Evolutionary conservation across 805 yeast species (phyloP).

Genomic region (Brettanomyces naardenensis): DNA sequence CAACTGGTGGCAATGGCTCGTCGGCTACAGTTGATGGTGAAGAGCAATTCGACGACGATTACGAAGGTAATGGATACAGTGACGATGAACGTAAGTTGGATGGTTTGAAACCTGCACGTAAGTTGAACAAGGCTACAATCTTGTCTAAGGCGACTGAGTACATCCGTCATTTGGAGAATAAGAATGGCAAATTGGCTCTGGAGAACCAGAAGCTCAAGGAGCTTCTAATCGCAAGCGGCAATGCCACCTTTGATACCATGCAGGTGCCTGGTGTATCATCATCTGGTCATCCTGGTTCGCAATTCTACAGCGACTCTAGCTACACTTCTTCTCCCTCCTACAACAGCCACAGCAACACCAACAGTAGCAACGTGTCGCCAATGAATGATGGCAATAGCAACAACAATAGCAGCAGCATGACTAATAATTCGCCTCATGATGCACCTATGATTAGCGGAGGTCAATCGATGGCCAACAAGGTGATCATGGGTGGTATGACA

Average conservation of each 20-base stretch:
- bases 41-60: conserved; percentile 38
- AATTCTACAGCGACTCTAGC: conserved; percentile 4
- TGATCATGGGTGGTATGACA: conserved; percentile 57
- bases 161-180: conserved; percentile 61
- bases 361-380: no score
- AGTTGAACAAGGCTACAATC: conserved; percentile 71
- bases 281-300: not conserved
- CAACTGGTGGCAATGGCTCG: conserved; percentile 13
- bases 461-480: conserved; percentile 33
- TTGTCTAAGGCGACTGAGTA: conserved; percentile 72
- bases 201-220: conserved; percentile 37
- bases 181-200: conserved; percentile 39
- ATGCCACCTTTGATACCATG: conserved; percentile 4
- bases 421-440: conserved; percentile 5
- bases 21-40: conserved; percentile 26
- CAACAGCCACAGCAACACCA: conserved; percentile 7
- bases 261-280: conserved; percentile 15
- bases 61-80: conserved; percentile 44
- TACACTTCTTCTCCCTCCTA: conserved; percentile 5
- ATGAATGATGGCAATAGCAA: no score
- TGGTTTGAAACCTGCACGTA: conserved; percentile 69
- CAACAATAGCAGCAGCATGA: conserved; percentile 6
- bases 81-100: conserved; percentile 53
- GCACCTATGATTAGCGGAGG: no score
- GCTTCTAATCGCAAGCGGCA: conserved; percentile 9